Conservation (phyloP, 257 asterid genomes). For the Solanum okadae region DNA sequence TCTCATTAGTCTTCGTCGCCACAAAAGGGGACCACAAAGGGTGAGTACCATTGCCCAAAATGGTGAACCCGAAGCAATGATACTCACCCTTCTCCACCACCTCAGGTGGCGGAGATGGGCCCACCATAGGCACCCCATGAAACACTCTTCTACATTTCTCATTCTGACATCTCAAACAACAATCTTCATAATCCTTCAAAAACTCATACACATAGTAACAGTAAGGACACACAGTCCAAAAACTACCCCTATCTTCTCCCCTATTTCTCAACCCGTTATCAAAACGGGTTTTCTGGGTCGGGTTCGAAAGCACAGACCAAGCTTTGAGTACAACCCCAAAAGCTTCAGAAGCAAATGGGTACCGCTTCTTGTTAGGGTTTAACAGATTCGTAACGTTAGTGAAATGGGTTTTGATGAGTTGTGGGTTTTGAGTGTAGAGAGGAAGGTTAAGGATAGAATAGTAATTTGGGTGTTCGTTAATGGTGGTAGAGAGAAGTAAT, state of each 20-base stretch:
- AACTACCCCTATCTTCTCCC: neutral
- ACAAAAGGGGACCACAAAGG: constrained; percentile 34
- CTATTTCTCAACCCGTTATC: neutral
- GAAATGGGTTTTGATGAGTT: constrained; percentile 16
- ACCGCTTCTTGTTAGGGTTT: constrained; percentile 30
- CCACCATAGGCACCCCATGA: constrained; percentile 32
- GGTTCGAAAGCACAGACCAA: constrained; percentile 22
- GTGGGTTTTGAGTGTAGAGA: constrained; percentile 20
- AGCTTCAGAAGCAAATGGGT: constrained; percentile 36
- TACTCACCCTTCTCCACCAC: constrained; percentile 41
- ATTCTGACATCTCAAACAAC: constrained; percentile 49
- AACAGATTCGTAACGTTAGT: constrained; percentile 14
- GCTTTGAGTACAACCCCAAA: constrained; percentile 21
- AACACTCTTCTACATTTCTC: constrained; percentile 31
- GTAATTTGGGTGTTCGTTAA: constrained; percentile 19
- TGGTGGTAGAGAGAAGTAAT: constrained; percentile 18
- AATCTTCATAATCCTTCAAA: constrained; percentile 22
- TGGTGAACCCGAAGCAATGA: constrained; percentile 32
- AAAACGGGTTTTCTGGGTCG: neutral
- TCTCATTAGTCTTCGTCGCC: neutral
- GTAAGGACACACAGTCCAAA: constrained; percentile 67
- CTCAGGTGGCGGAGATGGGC: constrained; percentile 29
- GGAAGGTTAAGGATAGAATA: constrained; percentile 42
- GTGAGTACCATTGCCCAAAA: neutral
- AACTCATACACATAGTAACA: constrained; percentile 49